Evolutionary conservation across 2,329 filamentous ascomycete species (phyloP).

Genomic region (Apiospora koreana): DNA sequence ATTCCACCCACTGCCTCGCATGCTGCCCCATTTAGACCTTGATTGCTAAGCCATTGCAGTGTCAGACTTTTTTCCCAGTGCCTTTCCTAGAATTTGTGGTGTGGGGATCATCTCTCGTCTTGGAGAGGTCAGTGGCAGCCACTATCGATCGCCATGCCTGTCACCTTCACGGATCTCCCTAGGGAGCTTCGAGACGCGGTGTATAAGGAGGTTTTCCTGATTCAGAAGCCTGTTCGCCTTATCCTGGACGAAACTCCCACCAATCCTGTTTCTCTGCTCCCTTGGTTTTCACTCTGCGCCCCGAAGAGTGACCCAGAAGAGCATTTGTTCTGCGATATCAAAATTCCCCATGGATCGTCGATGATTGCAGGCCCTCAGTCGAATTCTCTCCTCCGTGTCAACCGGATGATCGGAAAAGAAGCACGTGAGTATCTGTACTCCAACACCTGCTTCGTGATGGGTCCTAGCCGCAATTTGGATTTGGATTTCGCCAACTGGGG

Average conservation of each 20-base stretch:
- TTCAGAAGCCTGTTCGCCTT: neutral
- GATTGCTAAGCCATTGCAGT: no score
- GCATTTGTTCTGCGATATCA: no score
- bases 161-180: neutral
- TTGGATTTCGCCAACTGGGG: neutral
- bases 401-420: neutral
- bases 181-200: neutral
- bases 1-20: no score
- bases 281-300: no score
- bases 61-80: no score
- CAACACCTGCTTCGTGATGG: neutral
- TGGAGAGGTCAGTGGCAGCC: neutral
- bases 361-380: neutral
- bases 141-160: neutral
- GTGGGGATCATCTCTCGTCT: no score
- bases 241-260: neutral
- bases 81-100: no score
- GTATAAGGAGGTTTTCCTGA: neutral
- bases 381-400: neutral
- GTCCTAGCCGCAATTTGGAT: neutral
- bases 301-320: no score
- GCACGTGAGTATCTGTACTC: neutral
- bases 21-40: no score
- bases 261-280: neutral
- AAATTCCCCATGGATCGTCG: no score